Percentiles rank a stretch among this genome's conserved stretches.
Evolutionary conservation across 306 rosid species (phyloP).

Genomic region (Medicago ruthenica): DNA sequence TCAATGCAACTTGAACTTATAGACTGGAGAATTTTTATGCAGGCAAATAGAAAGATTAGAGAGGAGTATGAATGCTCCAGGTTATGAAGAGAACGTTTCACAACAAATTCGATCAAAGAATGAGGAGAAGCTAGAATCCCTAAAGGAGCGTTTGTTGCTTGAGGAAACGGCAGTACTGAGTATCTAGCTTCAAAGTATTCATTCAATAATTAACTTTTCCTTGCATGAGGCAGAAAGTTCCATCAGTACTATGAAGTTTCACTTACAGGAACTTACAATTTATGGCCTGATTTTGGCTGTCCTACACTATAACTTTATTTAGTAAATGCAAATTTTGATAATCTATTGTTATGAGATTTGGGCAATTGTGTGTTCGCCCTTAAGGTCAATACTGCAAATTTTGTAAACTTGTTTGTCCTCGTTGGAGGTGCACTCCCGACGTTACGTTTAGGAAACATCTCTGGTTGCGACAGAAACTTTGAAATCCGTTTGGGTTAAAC

Average conservation of each 20-base stretch:
- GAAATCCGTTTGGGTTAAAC: background rate
- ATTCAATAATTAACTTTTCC: conserved; percentile 18
- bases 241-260: conserved; percentile 19
- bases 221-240: background rate
- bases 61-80: conserved; percentile 61
- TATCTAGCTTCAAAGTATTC: conserved; percentile 43
- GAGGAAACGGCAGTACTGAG: conserved; percentile 65
- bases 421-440: background rate
- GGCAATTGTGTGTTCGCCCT: background rate
- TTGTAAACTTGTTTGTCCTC: background rate
- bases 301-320: conserved; percentile 4
- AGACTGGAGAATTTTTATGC: conserved; percentile 31
- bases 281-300: conserved; percentile 15
- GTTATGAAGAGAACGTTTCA: conserved; percentile 83
- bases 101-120: conserved; percentile 58
- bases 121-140: conserved; percentile 66
- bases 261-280: background rate
- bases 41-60: conserved; percentile 71
- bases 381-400: background rate
- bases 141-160: conserved; percentile 71
- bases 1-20: conserved; percentile 24
- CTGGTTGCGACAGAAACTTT: background rate
- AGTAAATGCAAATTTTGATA: conserved; percentile 40
- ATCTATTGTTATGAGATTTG: background rate
- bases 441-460: background rate